Base-by-base conservation (phyloP, 768 basidiomycete genomes). In the Amanita pseudoporphyria region DNA sequence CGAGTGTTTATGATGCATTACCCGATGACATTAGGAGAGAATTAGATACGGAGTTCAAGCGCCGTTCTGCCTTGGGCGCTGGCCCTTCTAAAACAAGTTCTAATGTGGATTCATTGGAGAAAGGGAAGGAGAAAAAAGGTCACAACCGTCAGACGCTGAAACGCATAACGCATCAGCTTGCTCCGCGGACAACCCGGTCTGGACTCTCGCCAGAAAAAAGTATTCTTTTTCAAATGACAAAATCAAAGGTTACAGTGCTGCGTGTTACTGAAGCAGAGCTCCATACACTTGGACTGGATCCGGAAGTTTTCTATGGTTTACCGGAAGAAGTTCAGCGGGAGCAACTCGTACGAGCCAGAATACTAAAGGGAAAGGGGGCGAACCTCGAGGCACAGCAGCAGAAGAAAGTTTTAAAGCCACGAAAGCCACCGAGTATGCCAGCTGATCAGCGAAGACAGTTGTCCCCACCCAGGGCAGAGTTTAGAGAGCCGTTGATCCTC, bases 311-410 rank as follows among this genome's bases (percentile, higher is more conserved):
- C 56, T 66, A 63, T 0, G 67, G 64, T 28, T 62, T 97, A 2
- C 90, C 89, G 0, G 63, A 64, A 1, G 72, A 78, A 19, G 60
- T 90, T 37, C 86, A 90, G 59, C 74, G 78, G 44, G 90, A 95
- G 57, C 82, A 87, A 53, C 65, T 94, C 24, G 69, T 76, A n/a
- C 65, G 70, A 42, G 77, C 76, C 18, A 71, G 84, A 16, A 66
- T 81, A 18, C 58, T 75, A 31, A 73, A 74, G 55, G 60, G 65
- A 51, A 65, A 56, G 32, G 76, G 73, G 5, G 60, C 52, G 9
- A 41, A 74, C 0, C 71, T 74, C 16, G 69, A 61, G 39, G 67
- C 59, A 21, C 66, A 63, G 0, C 62, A 64, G 13, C 66, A 77
- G 53, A 72, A 70, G 40, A 77, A 77, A 58, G 66, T 77, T 21